These are phyloP conservation scores for Amesomyces nigricolor DNA, from an alignment of 2,329 filamentous ascomycete genomes.

Conservation along the genomic window DNA sequence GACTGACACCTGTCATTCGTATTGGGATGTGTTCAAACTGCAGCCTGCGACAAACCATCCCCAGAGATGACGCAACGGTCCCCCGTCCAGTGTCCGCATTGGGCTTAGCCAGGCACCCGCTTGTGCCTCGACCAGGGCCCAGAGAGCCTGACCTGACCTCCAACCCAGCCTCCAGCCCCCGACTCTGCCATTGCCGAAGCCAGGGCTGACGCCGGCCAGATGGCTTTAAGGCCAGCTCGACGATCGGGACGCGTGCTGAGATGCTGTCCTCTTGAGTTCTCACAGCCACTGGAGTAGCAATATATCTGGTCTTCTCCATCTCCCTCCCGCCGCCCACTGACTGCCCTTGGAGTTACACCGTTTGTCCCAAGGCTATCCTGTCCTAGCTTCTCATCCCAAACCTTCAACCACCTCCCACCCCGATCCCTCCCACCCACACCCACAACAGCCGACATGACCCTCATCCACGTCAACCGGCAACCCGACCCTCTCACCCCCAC, in stretches of 20 bases:
- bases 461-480: constrained; percentile 8
- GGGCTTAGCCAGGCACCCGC: constrained; percentile 17
- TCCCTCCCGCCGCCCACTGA: too few species aligned
- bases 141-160: constrained; percentile 1
- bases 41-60: constrained; percentile 8
- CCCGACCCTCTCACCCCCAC: background rate
- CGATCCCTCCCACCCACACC: background rate
- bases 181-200: constrained; percentile 1
- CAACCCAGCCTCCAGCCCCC: background rate
- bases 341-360: background rate
- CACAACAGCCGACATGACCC: constrained; percentile 10
- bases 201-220: constrained; percentile 6
- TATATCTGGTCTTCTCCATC: background rate
- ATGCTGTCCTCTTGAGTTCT: background rate
- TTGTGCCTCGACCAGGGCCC: background rate
- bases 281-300: background rate
- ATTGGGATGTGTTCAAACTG: constrained; percentile 7
- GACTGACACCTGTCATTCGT: constrained; percentile 8
- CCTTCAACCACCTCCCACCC: background rate
- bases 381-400: background rate
- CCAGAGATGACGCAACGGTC: constrained; percentile 7
- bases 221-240: constrained; percentile 9
- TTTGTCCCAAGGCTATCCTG: background rate
- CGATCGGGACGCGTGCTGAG: constrained; percentile 6
- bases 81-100: background rate